phyloP scores from a whole-genome alignment of 2,329 filamentous ascomycete genomes.

The Fusarium sp. region DNA sequence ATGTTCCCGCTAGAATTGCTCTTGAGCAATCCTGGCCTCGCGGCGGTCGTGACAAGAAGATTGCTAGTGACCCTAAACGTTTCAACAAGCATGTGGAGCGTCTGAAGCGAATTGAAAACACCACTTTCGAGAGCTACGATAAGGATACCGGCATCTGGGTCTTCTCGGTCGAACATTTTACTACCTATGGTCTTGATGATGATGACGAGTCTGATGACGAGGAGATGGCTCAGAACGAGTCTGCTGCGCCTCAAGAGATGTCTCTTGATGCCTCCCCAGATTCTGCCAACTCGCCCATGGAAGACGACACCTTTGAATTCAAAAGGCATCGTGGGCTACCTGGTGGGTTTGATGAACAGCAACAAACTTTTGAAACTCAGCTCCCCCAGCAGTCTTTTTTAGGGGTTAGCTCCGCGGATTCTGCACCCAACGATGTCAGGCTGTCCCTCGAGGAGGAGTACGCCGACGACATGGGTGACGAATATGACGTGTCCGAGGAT shows the following conservation, averaged over 20 bases:
- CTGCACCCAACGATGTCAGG: constrained; percentile 70
- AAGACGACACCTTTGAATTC: constrained; percentile 70
- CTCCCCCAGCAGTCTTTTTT: constrained; percentile 84
- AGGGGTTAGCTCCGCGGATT: constrained; percentile 90
- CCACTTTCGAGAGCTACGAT: constrained; percentile 85
- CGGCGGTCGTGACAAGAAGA: constrained; percentile 65
- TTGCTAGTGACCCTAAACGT: constrained; percentile 66
- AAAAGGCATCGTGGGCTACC: constrained; percentile 69
- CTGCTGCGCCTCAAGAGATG: constrained; percentile 36
- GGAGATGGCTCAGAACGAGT: constrained; percentile 29
- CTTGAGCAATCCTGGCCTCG: constrained; percentile 95
- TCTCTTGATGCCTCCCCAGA: constrained; percentile 38
- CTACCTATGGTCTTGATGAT: constrained; percentile 88
- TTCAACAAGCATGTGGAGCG: constrained; percentile 86
- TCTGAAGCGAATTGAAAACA: constrained; percentile 81
- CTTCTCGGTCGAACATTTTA: constrained; percentile 96
- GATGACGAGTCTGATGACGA: constrained; percentile 76
- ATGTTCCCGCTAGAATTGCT: constrained; percentile 88
- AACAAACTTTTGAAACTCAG: constrained; percentile 66
- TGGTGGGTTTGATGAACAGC: constrained; percentile 80
- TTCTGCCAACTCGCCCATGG: constrained; percentile 49
- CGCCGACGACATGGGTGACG: constrained; percentile 70
- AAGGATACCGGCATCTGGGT: constrained; percentile 85
- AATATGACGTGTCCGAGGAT: constrained; percentile 79
- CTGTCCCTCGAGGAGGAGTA: constrained; percentile 70